Percentiles rank a stretch among this genome's conserved stretches.
Conservation (phyloP, 169 alveolate genomes). For the Plasmodium yoelii region DNA sequence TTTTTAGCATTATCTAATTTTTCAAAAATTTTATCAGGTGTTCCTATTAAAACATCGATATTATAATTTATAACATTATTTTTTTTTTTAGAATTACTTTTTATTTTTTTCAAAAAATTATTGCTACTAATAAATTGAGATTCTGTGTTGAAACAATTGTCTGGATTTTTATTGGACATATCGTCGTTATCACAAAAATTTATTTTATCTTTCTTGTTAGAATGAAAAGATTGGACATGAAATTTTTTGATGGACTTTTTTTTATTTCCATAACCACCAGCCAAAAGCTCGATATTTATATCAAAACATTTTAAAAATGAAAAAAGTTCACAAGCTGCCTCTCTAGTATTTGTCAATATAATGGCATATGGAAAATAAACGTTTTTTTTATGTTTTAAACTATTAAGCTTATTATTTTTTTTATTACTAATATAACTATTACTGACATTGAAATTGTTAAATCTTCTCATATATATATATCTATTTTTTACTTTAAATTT, state of each 20-base stretch:
- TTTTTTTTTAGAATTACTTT: constrained; percentile 9
- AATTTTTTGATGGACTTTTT: constrained; percentile 55
- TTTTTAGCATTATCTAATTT: constrained; percentile 64
- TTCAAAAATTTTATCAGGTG: constrained; percentile 77
- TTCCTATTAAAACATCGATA: constrained; percentile 62
- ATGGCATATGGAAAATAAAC: constrained; percentile 66
- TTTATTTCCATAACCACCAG: constrained; percentile 71
- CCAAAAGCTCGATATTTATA: constrained; percentile 57
- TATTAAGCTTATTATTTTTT: constrained; percentile 56
- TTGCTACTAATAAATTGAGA: constrained; percentile 8
- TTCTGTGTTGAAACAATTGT: neutral
- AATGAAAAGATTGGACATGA: constrained; percentile 12
- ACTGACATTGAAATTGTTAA: constrained; percentile 39
- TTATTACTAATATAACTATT: constrained; percentile 58
- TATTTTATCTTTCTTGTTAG: neutral
- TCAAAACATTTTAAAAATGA: constrained; percentile 69
- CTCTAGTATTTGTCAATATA: constrained; percentile 74
- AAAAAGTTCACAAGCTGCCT: constrained; percentile 73
- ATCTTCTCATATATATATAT: constrained; percentile 39
- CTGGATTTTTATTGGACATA: neutral
- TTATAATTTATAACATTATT: constrained; percentile 37
- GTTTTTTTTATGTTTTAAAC: constrained; percentile 73
- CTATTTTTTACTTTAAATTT: constrained; percentile 58
- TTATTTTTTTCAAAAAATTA: constrained; percentile 15
- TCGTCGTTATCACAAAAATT: neutral